These are phyloP conservation scores for Naganishia sp. DNA, from an alignment of 1,284 basidiomycete genomes.

Conservation along the genomic window DNA sequence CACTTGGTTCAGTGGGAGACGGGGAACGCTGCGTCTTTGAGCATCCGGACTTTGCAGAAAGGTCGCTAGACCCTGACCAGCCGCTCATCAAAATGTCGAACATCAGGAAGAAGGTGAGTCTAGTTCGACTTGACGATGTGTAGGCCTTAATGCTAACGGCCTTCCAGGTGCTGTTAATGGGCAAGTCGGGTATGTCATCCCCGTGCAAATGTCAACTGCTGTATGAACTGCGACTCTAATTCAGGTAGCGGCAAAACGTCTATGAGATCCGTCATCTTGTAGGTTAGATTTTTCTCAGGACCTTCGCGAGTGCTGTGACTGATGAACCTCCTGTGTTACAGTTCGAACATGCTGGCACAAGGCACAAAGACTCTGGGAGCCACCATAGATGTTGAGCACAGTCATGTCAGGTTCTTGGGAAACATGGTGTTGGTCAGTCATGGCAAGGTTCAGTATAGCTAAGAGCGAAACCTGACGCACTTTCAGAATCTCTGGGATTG, in stretches of 20 bases:
- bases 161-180: constrained; percentile 78
- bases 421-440: constrained; percentile 48
- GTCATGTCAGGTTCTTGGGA: constrained; percentile 93
- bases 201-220: constrained; percentile 54
- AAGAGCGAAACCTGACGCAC: background rate
- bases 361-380: constrained; percentile 89
- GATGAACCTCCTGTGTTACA: constrained; percentile 45
- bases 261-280: constrained; percentile 99
- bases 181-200: constrained; percentile 69
- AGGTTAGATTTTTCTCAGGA: constrained; percentile 46
- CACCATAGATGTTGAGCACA: constrained; percentile 97
- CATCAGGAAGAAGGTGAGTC: constrained; percentile 24
- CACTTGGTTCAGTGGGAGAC: too few species aligned
- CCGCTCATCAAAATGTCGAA: constrained; percentile 14
- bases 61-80: too few species aligned
- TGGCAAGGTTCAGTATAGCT: too few species aligned
- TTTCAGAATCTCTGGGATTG: constrained; percentile 89
- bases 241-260: constrained; percentile 71
- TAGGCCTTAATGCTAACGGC: background rate
- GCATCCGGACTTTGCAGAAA: too few species aligned
- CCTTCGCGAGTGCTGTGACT: constrained; percentile 10
- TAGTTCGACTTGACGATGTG: background rate
- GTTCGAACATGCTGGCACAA: constrained; percentile 90
- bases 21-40: too few species aligned
- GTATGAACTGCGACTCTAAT: background rate